These are phyloP conservation scores for Nicotiana rustica DNA, from an alignment of 305 asterid species.

Conservation along the genomic window DNA sequence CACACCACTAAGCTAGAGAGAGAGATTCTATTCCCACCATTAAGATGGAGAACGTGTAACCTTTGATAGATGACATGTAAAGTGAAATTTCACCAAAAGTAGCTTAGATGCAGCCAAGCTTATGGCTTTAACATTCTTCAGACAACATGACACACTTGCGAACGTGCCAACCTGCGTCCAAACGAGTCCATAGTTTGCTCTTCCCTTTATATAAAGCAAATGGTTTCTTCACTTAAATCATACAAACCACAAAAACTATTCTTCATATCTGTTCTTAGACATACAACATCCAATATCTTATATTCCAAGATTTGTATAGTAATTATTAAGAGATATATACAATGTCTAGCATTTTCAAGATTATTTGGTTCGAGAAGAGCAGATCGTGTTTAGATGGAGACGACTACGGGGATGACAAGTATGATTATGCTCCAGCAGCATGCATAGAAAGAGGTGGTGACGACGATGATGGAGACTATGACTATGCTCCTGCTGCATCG, in stretches of 20 bases:
- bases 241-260: not conserved
- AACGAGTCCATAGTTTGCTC: too few species aligned
- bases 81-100: not conserved
- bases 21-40: not conserved
- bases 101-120: not conserved
- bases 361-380: not conserved
- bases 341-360: slow-evolving; percentile 14
- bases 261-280: not conserved
- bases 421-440: slow-evolving; percentile 28
- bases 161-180: not conserved
- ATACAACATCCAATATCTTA: not conserved
- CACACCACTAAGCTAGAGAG: too few species aligned
- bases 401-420: not conserved
- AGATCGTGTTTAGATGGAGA: slow-evolving; percentile 25
- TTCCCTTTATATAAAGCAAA: not conserved
- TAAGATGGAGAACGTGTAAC: not conserved
- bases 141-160: not conserved
- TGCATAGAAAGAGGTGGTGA: slow-evolving; percentile 25
- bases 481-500: not conserved
- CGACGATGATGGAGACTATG: not conserved
- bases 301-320: not conserved
- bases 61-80: not conserved
- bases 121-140: not conserved
- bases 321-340: too few species aligned
- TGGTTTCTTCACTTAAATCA: not conserved